Percentiles rank a stretch among this genome's conserved stretches.
Evolutionary conservation across 345 rosid genomes (phyloP).

Genomic region (Cardiospermum halicacabum): DNA sequence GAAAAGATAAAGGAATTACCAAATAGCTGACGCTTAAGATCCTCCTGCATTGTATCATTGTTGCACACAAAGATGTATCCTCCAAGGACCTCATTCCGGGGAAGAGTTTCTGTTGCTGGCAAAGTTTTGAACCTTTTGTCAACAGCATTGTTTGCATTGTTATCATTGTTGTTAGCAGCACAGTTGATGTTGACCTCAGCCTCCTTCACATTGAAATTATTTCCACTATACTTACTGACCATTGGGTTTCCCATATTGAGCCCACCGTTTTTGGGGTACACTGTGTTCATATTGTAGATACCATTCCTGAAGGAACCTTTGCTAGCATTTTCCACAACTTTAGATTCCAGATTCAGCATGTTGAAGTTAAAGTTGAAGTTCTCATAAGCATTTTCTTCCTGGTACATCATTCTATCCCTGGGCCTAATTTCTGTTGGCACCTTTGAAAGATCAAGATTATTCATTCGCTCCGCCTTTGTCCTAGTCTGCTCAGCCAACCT

Average conservation of each 20-base stretch:
- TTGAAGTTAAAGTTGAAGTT: conserved; percentile 74
- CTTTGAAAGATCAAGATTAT: conserved; percentile 86
- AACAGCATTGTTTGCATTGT: conserved; percentile 33
- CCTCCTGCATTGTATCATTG: conserved; percentile 99
- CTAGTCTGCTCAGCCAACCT: conserved; percentile 87
- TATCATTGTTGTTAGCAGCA: conserved; percentile 36
- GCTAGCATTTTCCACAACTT: conserved; percentile 43
- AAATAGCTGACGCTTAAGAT: conserved; percentile 84
- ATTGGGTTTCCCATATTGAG: conserved; percentile 39
- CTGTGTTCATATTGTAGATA: conserved; percentile 57
- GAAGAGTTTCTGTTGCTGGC: conserved; percentile 93
- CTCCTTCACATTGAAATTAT: conserved; percentile 49
- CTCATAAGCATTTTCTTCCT: conserved; percentile 74
- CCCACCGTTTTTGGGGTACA: conserved; percentile 61
- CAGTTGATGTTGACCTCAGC: conserved; percentile 32
- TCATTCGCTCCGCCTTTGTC: conserved; percentile 76
- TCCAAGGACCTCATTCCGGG: conserved; percentile 93
- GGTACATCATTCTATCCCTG: conserved; percentile 60
- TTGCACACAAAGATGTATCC: conserved; percentile 98
- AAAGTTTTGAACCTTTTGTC: conserved; percentile 88
- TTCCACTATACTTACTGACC: conserved; percentile 63
- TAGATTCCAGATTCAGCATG: conserved; percentile 74
- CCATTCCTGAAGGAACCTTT: conserved; percentile 52
- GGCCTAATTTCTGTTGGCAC: conserved; percentile 53
- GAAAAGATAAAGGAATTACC: conserved; percentile 37